Evolutionary conservation across 2,329 filamentous ascomycete species (phyloP).

Genomic region (Ophiostoma ips): DNA sequence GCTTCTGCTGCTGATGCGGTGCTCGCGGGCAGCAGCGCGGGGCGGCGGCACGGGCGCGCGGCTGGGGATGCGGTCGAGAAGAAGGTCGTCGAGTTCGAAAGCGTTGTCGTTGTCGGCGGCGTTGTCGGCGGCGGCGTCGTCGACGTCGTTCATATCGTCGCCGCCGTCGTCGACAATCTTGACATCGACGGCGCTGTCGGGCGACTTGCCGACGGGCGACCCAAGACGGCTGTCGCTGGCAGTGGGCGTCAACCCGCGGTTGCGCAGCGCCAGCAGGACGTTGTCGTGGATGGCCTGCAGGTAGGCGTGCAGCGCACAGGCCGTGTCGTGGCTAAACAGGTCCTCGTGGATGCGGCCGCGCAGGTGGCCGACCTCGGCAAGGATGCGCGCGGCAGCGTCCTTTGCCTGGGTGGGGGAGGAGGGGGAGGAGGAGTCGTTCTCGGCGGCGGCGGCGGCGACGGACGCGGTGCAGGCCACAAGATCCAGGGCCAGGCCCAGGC

Average conservation of each 20-base stretch:
- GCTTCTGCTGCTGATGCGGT: not conserved
- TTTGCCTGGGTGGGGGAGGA: constrained; percentile 14
- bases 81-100: not conserved
- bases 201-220: not conserved
- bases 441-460: too few relatives aligned
- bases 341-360: constrained; percentile 21
- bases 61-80: constrained; percentile 10
- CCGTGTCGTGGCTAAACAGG: constrained; percentile 52
- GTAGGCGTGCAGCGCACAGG: constrained; percentile 54
- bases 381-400: constrained; percentile 22
- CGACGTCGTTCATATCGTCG: not conserved
- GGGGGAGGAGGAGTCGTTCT: too few relatives aligned
- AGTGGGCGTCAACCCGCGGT: not conserved
- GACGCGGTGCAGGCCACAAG: constrained; percentile 22
- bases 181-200: not conserved
- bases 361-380: constrained; percentile 23
- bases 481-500: constrained; percentile 27
- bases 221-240: not conserved
- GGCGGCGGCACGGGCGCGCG: constrained; percentile 19
- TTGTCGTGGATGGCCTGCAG: constrained; percentile 58
- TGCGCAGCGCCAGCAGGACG: constrained; percentile 18
- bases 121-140: not conserved
- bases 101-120: not conserved
- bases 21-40: constrained; percentile 11
- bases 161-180: not conserved